Evolutionary conservation across 2,329 filamentous ascomycete genomes (phyloP), one percentile per base, ranked within the genome.

Genomic region (Penicillium sp.): DNA sequence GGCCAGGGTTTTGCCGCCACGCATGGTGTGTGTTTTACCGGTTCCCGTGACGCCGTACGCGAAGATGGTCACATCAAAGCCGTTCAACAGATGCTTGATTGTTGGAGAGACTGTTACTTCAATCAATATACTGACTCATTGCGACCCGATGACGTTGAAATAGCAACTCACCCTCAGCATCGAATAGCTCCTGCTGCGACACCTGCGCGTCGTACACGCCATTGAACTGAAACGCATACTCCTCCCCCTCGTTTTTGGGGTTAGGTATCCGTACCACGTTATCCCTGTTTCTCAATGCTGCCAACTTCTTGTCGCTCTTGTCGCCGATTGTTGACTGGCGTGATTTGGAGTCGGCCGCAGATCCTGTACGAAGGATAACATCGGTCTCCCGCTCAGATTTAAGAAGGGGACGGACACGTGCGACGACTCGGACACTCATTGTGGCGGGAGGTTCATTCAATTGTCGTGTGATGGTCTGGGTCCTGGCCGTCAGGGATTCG

Each of bases 21-120:
- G 87, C 91, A 97, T 96, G 2, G 92, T 97, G 74, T 96, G 90
- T 56, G 92, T 97, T 76, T 97, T 97, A 52, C 92, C 92, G 0
- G 91, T 96, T 43, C 92, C 92, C 0, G 92, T 96, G 56, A 93
- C 90, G 57, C 92, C 92, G 70, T 97, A 96, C 27, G 92, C 91
- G 69, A 97, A 96, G 53, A 96, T 84, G 10, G 91, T 96, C 39
- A 93, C 84, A 74, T 95, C 90, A 69, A 91, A 85, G 54, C 90
- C 94, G 50, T 71, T 74, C 76, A 97, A 97, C 9, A 97, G 84
- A 51, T 94, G 89, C 72, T 96, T 97, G 59, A 97, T 80, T 47
- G 92, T 91, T 1, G 93, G 91, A 38, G 90, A 82, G 63, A 97
- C 92, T 96, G 71, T 59, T 23, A 40, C 30, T 29, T 18, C 13